phyloP scores from a whole-genome alignment of 2,329 filamentous ascomycete genomes.

The Lasiodiplodia gonubiensis region DNA sequence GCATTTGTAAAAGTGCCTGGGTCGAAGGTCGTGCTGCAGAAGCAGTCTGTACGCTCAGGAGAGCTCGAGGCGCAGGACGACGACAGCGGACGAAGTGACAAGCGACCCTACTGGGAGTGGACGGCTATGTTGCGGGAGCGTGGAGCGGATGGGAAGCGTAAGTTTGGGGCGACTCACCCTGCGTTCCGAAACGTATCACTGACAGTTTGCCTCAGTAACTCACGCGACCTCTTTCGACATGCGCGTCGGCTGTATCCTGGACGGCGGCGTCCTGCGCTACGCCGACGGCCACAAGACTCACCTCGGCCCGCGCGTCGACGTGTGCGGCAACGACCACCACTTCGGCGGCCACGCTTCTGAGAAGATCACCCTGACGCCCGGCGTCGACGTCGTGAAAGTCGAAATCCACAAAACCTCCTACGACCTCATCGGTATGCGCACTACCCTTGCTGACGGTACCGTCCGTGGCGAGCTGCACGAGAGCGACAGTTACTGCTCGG shows the following conservation, averaged over 20 bases:
- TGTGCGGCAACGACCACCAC: conserved; percentile 23
- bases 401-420: conserved; percentile 35
- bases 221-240: conserved; percentile 53
- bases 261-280: conserved; percentile 55
- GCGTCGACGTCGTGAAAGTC: conserved; percentile 39
- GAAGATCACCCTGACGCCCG: conserved; percentile 36
- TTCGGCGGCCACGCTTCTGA: conserved; percentile 40
- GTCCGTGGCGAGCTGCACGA: conserved; percentile 40
- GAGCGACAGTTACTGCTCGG: conserved; percentile 5
- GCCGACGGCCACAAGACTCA: conserved; percentile 51
- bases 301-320: conserved; percentile 46
- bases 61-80: neutral
- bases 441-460: conserved; percentile 41
- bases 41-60: conserved; percentile 40
- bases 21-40: conserved; percentile 47
- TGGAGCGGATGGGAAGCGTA: conserved; percentile 32
- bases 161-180: conserved; percentile 22
- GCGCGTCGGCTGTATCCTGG: conserved; percentile 51
- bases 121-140: conserved; percentile 31
- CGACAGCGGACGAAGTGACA: rapidly evolving
- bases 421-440: conserved; percentile 39
- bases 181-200: neutral
- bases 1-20: conserved; percentile 49
- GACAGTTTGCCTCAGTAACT: conserved; percentile 34
- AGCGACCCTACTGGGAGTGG: conserved; percentile 33